Evolutionary conservation across 352 stramenopile species (phyloP), one percentile per base, ranked within the genome.

Genomic region (Phytopythium mirpurense): DNA sequence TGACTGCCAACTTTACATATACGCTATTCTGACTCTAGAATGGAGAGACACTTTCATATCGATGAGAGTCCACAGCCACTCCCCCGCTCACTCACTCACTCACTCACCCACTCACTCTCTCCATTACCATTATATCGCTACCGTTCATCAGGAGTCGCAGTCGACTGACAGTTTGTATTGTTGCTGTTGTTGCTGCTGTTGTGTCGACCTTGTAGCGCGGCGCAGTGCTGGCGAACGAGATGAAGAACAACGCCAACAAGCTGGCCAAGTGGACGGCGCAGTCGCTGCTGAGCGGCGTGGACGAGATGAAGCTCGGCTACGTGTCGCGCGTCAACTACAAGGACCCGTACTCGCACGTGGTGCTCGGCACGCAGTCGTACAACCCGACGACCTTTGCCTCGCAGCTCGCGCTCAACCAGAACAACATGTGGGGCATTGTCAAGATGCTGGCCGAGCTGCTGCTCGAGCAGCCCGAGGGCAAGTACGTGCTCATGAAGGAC

Each of bases 221-320:
- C 70, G 93, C 96, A 38, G 95, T 99, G 24, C 70, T 99, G 27
- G 96, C 95, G 5, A 98, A 96, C 53, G 97, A 99, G 74, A 79
- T 99, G 46, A 99, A 99, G 88, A 99, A 99, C 78, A 99, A 99
- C 70, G 91, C 88, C 38, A 97, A 85, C 81, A 99, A 99, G 72
- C 68, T 99, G 44, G 96, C 95, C 51, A 98, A 98, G 72, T 99
- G 96, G 96, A 98, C 94, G 21, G 96, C 96, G 18, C 94, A 98
- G 75, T 93, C 93, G 18, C 72, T 99, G 19, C 73, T 99, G 55
- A 80, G 93, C 9, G 96, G 95, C 50, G 90, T 97, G 26, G 94
- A 98, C 67, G 86, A 98, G 69, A 99, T 99, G 93, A 98, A 98
- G 81, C 78, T 99, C 65, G 96, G 96, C 43, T 99, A 98, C 60